phyloP scores from a whole-genome alignment of 805 yeast species.

The Yarrowia porcina region DNA sequence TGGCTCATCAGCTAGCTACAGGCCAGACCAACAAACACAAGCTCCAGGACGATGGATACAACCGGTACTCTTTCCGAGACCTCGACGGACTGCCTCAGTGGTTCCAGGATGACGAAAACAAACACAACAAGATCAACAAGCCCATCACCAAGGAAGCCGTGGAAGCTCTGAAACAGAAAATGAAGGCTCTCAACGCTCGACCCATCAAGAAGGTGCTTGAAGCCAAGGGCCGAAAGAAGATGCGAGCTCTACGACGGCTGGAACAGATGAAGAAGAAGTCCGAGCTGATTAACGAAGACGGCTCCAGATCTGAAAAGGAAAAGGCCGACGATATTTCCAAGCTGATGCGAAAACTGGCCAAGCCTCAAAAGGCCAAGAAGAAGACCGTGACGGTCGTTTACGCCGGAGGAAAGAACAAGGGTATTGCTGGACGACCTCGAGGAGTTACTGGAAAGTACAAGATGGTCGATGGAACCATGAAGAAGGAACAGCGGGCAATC shows the following conservation, averaged over 20 bases:
- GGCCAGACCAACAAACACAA: slow-evolving; percentile 85
- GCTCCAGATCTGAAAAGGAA: slow-evolving; percentile 83
- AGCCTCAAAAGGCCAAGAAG: slow-evolving; percentile 63
- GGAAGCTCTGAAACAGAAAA: slow-evolving; percentile 67
- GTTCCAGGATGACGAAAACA: slow-evolving; percentile 90
- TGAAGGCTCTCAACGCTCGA: slow-evolving; percentile 84
- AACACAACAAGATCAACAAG: slow-evolving; percentile 75
- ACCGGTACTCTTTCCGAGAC: slow-evolving; percentile 89
- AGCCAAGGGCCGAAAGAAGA: slow-evolving; percentile 93
- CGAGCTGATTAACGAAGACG: slow-evolving; percentile 84
- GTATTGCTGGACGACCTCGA: slow-evolving; percentile 90
- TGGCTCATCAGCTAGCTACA: slow-evolving; percentile 91
- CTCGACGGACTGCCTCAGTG: slow-evolving; percentile 90
- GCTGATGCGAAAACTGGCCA: slow-evolving; percentile 74
- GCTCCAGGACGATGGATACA: slow-evolving; percentile 86
- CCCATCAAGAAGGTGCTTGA: slow-evolving; percentile 98
- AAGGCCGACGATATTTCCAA: slow-evolving; percentile 90
- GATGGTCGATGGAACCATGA: slow-evolving; percentile 98
- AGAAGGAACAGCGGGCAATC: slow-evolving; percentile 94
- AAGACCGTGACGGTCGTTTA: slow-evolving; percentile 87
- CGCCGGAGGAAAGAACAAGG: slow-evolving; percentile 81
- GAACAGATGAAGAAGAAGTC: slow-evolving; percentile 91
- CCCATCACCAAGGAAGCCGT: slow-evolving; percentile 97
- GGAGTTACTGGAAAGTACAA: slow-evolving; percentile 97
- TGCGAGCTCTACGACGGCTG: slow-evolving; percentile 82